Percentiles rank a stretch among this genome's conserved stretches.
Conservation (phyloP, 495 filamentous ascomycete genomes). For the Aspergillus hancockii region DNA sequence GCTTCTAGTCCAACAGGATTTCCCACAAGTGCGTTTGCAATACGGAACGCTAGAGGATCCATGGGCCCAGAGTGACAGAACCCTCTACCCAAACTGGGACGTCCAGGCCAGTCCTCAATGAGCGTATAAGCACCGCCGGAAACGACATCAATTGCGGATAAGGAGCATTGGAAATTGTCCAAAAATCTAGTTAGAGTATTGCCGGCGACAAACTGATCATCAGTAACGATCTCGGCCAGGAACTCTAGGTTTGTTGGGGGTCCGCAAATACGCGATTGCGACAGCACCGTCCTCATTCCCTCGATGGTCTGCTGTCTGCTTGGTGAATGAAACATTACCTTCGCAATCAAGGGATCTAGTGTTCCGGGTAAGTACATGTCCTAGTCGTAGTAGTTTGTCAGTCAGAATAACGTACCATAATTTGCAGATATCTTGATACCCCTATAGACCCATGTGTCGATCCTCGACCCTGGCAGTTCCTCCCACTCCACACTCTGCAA, state of each 20-base stretch:
- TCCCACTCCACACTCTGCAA: constrained; percentile 58
- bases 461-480: constrained; percentile 42
- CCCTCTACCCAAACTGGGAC: constrained; percentile 53
- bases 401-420: constrained; percentile 42
- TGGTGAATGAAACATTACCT: constrained; percentile 55
- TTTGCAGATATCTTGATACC: constrained; percentile 55
- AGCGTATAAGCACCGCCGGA: constrained; percentile 56
- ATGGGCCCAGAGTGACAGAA: constrained; percentile 55
- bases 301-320: constrained; percentile 44
- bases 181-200: constrained; percentile 57
- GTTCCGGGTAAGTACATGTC: neutral
- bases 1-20: constrained; percentile 53
- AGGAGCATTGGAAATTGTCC: constrained; percentile 47
- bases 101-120: constrained; percentile 58
- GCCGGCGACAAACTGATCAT: constrained; percentile 43
- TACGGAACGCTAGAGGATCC: constrained; percentile 54
- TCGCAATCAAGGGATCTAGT: constrained; percentile 61
- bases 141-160: constrained; percentile 58
- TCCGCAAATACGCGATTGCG: constrained; percentile 49
- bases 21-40: constrained; percentile 60
- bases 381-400: neutral
- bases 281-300: constrained; percentile 43
- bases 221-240: constrained; percentile 45
- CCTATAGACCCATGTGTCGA: constrained; percentile 64
- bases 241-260: constrained; percentile 61